phyloP scores from a whole-genome alignment of 2,329 filamentous ascomycete species.

The Fusarium miscanthi region DNA sequence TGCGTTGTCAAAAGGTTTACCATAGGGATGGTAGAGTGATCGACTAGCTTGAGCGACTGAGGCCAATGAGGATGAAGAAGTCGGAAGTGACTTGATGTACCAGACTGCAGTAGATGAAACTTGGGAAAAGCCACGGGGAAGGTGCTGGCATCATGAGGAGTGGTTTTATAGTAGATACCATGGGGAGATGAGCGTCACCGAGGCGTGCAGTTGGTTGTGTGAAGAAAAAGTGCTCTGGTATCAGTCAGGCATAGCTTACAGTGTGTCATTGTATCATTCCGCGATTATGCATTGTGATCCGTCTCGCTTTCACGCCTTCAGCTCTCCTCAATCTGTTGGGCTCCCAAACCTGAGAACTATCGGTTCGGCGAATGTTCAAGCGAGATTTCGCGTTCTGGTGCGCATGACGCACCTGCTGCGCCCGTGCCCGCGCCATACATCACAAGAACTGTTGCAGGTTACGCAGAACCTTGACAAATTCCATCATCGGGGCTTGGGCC shows the following conservation, averaged over 20 bases:
- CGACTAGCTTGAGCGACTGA: conserved; percentile 1
- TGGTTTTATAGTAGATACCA: background rate
- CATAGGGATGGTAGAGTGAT: conserved; percentile 26
- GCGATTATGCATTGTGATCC: background rate
- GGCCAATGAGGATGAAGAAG: conserved; percentile 16
- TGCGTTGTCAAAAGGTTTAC: conserved; percentile 20
- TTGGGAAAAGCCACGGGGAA: background rate
- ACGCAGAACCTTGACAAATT: conserved; percentile 29
- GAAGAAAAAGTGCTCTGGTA: background rate
- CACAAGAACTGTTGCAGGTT: conserved; percentile 7
- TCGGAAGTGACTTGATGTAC: background rate
- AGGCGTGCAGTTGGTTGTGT: background rate
- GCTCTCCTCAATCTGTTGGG: background rate
- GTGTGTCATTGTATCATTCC: background rate
- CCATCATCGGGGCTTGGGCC: background rate
- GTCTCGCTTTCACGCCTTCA: background rate
- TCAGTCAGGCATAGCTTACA: background rate
- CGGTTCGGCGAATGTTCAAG: background rate
- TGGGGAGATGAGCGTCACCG: background rate
- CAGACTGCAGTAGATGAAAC: conserved; percentile 2
- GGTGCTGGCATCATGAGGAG: background rate
- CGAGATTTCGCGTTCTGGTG: conserved; percentile 17
- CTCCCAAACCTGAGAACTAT: background rate
- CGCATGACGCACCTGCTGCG: conserved; percentile 36
- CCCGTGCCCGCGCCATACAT: conserved; percentile 3